phyloP scores from a whole-genome alignment of 352 stramenopile genomes.

The Pythium oligandrum region DNA sequence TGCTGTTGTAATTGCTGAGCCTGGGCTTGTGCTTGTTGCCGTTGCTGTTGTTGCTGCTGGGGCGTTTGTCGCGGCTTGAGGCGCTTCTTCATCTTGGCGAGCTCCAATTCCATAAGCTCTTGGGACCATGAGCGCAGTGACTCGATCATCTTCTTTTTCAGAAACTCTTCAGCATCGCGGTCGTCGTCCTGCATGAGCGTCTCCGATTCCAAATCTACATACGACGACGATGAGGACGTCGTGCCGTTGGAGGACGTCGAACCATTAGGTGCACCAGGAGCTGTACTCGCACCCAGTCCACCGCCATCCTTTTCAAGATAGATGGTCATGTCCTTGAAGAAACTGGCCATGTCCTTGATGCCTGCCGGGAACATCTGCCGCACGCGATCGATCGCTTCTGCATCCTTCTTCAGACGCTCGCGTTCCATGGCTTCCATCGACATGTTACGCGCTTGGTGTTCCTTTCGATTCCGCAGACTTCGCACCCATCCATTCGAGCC shows the following conservation, averaged over 20 bases:
- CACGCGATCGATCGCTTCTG: conserved; percentile 73
- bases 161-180: conserved; percentile 39
- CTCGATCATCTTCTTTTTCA: conserved; percentile 79
- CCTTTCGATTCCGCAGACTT: conserved; percentile 74
- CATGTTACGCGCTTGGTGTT: conserved; percentile 48
- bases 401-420: conserved; percentile 64
- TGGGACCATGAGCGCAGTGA: conserved; percentile 63
- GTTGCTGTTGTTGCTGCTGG: conserved; percentile 1
- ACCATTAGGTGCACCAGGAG: background rate
- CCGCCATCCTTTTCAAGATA: conserved; percentile 59
- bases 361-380: conserved; percentile 59
- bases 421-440: conserved; percentile 50
- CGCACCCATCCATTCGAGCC: conserved; percentile 79
- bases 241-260: background rate
- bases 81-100: conserved; percentile 64
- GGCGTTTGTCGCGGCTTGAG: conserved; percentile 28
- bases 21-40: background rate
- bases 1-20: background rate
- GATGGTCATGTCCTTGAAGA: conserved; percentile 73
- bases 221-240: conserved; percentile 20
- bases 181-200: conserved; percentile 32
- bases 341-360: conserved; percentile 63
- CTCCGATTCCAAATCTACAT: conserved; percentile 25
- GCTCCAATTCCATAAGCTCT: conserved; percentile 61
- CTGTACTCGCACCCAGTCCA: conserved; percentile 9